phyloP scores from a whole-genome alignment of 148 eudicot species.

The Heliamphora exappendiculata region DNA sequence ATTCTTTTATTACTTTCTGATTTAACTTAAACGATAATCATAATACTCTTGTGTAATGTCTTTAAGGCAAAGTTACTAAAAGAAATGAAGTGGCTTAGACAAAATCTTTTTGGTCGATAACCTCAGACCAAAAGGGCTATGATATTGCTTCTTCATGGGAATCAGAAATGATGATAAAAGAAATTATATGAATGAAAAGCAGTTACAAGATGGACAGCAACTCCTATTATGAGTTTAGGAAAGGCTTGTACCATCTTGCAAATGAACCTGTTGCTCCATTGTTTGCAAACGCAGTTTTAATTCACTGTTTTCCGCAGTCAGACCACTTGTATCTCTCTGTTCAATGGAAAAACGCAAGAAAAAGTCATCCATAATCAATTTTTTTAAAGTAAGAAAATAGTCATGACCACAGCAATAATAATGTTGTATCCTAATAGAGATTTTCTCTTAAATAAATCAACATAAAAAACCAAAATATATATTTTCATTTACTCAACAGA shows the following conservation, averaged over 20 bases:
- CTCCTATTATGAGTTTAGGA: background rate
- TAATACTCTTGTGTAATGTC: no score
- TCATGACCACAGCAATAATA: background rate
- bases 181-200: background rate
- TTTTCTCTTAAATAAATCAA: background rate
- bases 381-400: no score
- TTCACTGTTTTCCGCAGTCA: constrained; percentile 89
- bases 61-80: no score
- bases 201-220: background rate
- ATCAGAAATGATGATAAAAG: background rate
- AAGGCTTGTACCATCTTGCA: constrained; percentile 76
- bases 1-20: no score
- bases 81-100: no score
- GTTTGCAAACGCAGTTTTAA: constrained; percentile 85
- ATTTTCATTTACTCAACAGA: background rate
- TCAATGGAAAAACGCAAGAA: background rate
- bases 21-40: no score
- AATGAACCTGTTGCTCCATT: constrained; percentile 94
- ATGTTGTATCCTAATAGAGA: background rate
- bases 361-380: no score
- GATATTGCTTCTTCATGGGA: background rate
- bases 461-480: background rate
- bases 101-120: no score
- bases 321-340: constrained; percentile 91
- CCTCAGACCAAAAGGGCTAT: no score